Percentiles rank a stretch among this genome's conserved stretches.
Conservation (phyloP, 129 eudicot species). For the Scalesia atractyloides region DNA sequence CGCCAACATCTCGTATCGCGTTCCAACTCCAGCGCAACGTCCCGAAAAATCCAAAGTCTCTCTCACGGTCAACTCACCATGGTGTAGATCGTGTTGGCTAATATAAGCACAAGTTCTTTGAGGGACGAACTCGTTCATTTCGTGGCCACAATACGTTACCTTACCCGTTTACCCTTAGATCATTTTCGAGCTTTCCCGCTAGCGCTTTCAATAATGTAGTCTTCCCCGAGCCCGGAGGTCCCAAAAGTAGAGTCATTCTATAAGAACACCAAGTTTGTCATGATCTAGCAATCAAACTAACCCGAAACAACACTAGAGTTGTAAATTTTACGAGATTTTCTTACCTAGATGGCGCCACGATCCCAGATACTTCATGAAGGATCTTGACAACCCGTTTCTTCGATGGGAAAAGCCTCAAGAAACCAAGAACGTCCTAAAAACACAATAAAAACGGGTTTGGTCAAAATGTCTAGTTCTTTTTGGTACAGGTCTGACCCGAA, state of each 20-base stretch:
- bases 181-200: constrained; percentile 73
- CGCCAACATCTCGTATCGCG: constrained; percentile 71
- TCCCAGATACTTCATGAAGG: constrained; percentile 60
- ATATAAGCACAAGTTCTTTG: constrained; percentile 81
- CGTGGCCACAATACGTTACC: constrained; percentile 74
- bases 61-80: constrained; percentile 85
- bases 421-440: constrained; percentile 55
- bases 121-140: constrained; percentile 67
- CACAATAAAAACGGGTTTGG: neutral
- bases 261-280: constrained; percentile 8
- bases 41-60: constrained; percentile 79
- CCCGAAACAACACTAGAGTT: neutral
- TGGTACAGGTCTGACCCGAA: neutral
- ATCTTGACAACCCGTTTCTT: constrained; percentile 67
- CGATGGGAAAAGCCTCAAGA: constrained; percentile 55
- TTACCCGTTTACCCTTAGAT: constrained; percentile 65
- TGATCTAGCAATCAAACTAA: neutral
- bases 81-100: constrained; percentile 82
- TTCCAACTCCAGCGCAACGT: constrained; percentile 74
- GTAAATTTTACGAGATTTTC: neutral
- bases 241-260: constrained; percentile 78
- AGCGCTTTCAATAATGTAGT: constrained; percentile 75
- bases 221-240: constrained; percentile 86
- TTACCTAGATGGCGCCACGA: constrained; percentile 74
- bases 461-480: neutral